Base-by-base conservation (phyloP, 169 alveolate genomes). In the Hepatocystis sp. region DNA sequence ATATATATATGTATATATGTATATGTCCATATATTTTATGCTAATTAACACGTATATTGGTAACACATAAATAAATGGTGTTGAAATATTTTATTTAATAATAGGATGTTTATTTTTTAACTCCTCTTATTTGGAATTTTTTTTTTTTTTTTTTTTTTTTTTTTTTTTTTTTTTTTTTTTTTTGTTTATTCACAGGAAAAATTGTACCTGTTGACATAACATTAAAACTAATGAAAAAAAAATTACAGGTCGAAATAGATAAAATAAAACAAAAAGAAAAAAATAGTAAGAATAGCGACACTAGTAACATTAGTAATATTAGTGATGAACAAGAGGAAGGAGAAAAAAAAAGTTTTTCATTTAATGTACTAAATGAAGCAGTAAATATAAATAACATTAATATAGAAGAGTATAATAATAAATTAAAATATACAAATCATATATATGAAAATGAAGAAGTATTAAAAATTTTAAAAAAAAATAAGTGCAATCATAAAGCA, bases 161-260 rank as follows among this genome's bases (percentile, higher is more conserved):
- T 2, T 0, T 15, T 5, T 5, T 5, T 13, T 65, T 10, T 32
- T 5, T 10, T 1, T 34, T 47, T 10, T n/a, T n/a, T n/a, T n/a
- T n/a, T n/a, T n/a, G n/a, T n/a, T n/a, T n/a, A n/a, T n/a, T n/a
- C n/a, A n/a, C 53, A 71, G 99, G 99, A 11, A 71, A 91, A 66
- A 95, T 97, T 4, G 99, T 95, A 2, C 99, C 99, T 4, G 98
- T 94, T 53, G 94, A 94, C 60, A 95, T 97, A 36, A 97, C 99
- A 15, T 92, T 96, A 44, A 85, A 91, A 13, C 88, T 97, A 61
- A 84, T 97, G 40, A 90, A 92, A 88, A 93, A 91, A 86, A 97
- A 96, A 64, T 95, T 96, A 97, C 91, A 93, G 55, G 91, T 85
- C 34, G 86, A 71, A 51, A 71, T 71, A 19, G 71, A 56, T 8